Base-by-base conservation (phyloP, 768 basidiomycete species). In the Leccinum ochraceum region DNA sequence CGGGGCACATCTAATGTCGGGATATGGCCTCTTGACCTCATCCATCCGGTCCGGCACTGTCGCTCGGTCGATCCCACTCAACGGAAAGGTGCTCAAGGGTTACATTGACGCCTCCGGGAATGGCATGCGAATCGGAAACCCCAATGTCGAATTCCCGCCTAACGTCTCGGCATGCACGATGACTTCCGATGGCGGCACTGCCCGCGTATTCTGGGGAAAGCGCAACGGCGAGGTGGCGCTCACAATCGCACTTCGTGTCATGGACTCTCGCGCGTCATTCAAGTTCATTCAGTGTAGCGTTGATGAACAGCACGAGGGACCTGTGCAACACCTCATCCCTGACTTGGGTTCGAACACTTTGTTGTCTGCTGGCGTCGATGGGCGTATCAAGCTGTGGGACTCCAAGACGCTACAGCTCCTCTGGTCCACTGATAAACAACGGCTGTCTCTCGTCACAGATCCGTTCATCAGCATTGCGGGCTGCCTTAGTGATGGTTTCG, bases 321-420 rank as follows among this genome's bases (percentile, higher is more conserved):
- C 75, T 0, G 86, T 93, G 4, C 66, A 79, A 10, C 81, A 87
- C 60, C 77, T 83, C 5, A 68, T 79, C 4, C 90, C 87, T 80
- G 80, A 82, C 60, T 69, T 73, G 17, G 61, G 51, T 16, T 70
- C 68, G 1, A 63, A 67, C 7, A 67, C 67, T 1, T 79, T 85
- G 42, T 72, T 84, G 39, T 88, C 86, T 5, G 86, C 77, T 1
- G 85, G 83, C 6, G 69, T 76, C 1, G 90, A 93, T 64, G 90
- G 90, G 0, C 73, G 76, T 24, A 80, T 90, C 64, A 94, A 92
- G 69, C 62, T 94, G 3, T 94, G 92, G 92, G 82, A 88, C 59
- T 74, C 80, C 16, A 83, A 79, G 63, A 75, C 74, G 4, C 71
- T 84, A 14, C 65, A 62, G n/a, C 87, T 86, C 60, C 55, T 87